Evolutionary conservation across 2,329 filamentous ascomycete species (phyloP).

Genomic region (Tricladium varicosporioides): DNA sequence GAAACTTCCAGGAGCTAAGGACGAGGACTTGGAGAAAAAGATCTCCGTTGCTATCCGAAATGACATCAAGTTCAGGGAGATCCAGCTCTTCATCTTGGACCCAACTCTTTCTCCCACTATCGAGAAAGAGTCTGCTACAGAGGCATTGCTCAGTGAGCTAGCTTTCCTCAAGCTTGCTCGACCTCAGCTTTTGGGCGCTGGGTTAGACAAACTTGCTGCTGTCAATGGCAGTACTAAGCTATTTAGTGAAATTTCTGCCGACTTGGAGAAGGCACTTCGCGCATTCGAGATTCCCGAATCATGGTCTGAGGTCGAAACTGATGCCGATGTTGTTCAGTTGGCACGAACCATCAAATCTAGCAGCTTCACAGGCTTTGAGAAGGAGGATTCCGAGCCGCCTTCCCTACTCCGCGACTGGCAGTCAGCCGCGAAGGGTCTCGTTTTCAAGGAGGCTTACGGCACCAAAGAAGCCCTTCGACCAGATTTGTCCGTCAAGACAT

Average conservation of each 20-base stretch:
- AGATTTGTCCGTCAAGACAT: constrained; percentile 82
- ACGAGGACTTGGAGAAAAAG: constrained; percentile 87
- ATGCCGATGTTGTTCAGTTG: constrained; percentile 52
- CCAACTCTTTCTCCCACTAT: constrained; percentile 64
- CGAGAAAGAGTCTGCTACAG: constrained; percentile 59
- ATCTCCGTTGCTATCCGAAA: constrained; percentile 70
- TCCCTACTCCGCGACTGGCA: constrained; percentile 74
- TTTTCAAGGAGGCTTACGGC: constrained; percentile 92
- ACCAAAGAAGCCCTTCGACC: constrained; percentile 74
- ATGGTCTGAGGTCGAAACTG: constrained; percentile 73
- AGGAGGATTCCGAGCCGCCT: constrained; percentile 67
- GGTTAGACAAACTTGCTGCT: constrained; percentile 63
- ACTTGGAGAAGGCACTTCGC: constrained; percentile 67
- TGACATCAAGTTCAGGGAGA: constrained; percentile 64
- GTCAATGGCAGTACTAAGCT: constrained; percentile 51
- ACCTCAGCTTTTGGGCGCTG: constrained; percentile 60
- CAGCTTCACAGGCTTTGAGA: constrained; percentile 80
- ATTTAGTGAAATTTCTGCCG: constrained; percentile 59
- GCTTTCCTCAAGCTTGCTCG: constrained; percentile 79
- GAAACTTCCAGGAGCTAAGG: constrained; percentile 75
- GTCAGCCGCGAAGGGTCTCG: constrained; percentile 78
- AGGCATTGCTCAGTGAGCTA: constrained; percentile 71
- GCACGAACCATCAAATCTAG: constrained; percentile 67
- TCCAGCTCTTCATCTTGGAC: constrained; percentile 76
- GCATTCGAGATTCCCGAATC: constrained; percentile 72